Percentiles rank a stretch among this genome's conserved stretches.
Conservation (phyloP, 176 grass and related monocot species). For the Avena insularis region DNA sequence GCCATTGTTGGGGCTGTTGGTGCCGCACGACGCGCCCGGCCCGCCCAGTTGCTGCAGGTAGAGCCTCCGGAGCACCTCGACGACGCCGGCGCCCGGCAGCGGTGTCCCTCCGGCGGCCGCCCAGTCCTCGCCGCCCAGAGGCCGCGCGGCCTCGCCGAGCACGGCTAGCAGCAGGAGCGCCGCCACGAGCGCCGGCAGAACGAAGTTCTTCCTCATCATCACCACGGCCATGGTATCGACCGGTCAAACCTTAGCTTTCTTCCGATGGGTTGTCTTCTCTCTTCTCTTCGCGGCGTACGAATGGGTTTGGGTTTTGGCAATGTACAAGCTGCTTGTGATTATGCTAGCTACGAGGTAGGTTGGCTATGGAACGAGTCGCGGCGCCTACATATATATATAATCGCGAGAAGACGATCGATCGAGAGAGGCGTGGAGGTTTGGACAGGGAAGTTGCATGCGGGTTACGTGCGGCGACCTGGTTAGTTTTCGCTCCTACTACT, state of each 20-base stretch:
- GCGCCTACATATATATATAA: slow-evolving; percentile 48
- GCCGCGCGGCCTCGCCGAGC: slow-evolving; percentile 44
- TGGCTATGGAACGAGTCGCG: background rate
- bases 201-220: background rate
- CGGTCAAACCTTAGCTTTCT: no score
- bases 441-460: slow-evolving; percentile 7
- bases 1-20: slow-evolving; percentile 60
- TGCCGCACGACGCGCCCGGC: slow-evolving; percentile 42
- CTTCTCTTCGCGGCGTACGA: background rate
- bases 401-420: no score
- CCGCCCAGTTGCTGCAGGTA: slow-evolving; percentile 53
- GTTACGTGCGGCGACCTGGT: slow-evolving; percentile 47
- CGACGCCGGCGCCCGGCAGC: slow-evolving; percentile 36
- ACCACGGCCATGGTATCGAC: background rate
- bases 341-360: background rate
- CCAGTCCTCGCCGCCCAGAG: slow-evolving; percentile 29
- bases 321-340: no score
- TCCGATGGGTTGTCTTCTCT: no score
- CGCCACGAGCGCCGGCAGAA: background rate
- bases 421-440: background rate
- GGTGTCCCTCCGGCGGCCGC: background rate
- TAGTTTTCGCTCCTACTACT: no score
- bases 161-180: slow-evolving; percentile 24
- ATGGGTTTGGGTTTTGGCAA: no score
- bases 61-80: slow-evolving; percentile 45